Evolutionary conservation across 176 grass and related monocot species (phyloP).

Genomic region (Avena insularis): DNA sequence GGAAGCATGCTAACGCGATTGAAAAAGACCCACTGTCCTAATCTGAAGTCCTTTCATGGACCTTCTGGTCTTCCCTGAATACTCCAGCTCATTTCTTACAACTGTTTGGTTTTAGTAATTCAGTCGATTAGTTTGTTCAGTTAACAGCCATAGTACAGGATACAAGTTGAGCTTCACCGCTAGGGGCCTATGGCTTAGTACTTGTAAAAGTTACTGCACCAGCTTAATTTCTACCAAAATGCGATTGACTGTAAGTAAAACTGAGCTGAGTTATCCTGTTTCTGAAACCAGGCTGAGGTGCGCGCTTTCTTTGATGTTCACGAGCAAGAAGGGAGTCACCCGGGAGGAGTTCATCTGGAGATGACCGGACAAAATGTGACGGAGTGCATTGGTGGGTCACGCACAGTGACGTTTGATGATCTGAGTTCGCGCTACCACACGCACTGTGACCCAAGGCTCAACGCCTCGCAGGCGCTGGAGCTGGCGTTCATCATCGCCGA

Average conservation of each 20-base stretch:
- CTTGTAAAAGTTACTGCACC: neutral
- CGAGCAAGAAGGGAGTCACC: constrained; percentile 82
- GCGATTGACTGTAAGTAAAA: neutral
- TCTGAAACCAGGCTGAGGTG: constrained; percentile 70
- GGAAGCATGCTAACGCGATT: neutral
- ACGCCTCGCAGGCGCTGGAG: constrained; percentile 89
- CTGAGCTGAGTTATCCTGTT: neutral
- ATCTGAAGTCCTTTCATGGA: neutral
- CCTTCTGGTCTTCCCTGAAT: neutral
- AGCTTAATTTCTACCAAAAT: constrained; percentile 10
- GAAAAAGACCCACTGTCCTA: neutral
- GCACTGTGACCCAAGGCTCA: constrained; percentile 83
- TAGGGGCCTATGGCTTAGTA: neutral
- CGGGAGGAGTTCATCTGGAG: constrained; percentile 81
- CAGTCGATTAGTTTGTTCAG: neutral
- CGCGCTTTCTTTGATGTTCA: constrained; percentile 85
- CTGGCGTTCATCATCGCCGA: constrained; percentile 76
- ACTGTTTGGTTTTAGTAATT: constrained; percentile 25
- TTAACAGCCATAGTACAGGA: constrained; percentile 26
- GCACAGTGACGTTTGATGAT: constrained; percentile 72
- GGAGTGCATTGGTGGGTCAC: constrained; percentile 79
- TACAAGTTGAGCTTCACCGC: neutral
- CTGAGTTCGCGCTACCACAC: constrained; percentile 46
- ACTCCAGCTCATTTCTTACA: constrained; percentile 18
- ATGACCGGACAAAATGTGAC: constrained; percentile 92